phyloP scores from a whole-genome alignment of 2,329 filamentous ascomycete genomes.

The Hypoxylon sp. region DNA sequence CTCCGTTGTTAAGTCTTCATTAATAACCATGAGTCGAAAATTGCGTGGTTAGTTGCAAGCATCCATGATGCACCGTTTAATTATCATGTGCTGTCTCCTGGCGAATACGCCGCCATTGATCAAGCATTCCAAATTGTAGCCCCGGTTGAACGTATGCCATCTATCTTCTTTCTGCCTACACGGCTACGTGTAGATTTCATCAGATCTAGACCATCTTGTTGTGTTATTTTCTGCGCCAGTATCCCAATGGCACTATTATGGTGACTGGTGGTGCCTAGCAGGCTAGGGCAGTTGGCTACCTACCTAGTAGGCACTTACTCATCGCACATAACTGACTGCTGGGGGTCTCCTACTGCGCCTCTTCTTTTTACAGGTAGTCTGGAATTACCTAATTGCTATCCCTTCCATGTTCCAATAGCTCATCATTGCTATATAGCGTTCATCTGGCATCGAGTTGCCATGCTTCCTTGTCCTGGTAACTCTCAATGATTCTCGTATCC shows the following conservation, averaged over 20 bases:
- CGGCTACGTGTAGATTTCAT: background rate
- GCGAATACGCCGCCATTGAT: slow-evolving; percentile 20
- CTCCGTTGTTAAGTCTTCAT: slow-evolving; percentile 15
- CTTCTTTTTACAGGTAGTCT: slow-evolving; percentile 21
- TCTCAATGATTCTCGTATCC: background rate
- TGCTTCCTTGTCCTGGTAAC: slow-evolving; percentile 3
- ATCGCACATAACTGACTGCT: slow-evolving; percentile 7
- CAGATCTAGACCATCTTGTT: background rate
- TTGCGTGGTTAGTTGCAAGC: slow-evolving; percentile 24
- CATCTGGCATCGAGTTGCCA: slow-evolving; percentile 3
- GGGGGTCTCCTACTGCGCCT: slow-evolving; percentile 9
- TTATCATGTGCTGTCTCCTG: slow-evolving; percentile 24
- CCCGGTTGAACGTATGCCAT: slow-evolving; percentile 22
- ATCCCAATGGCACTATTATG: background rate
- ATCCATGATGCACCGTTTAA: slow-evolving; percentile 13
- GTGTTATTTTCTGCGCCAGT: slow-evolving; percentile 7
- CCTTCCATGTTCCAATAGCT: background rate
- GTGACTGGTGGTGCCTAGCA: slow-evolving; percentile 1
- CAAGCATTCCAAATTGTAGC: slow-evolving; percentile 5
- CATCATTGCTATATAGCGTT: slow-evolving; percentile 5
- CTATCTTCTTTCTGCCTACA: slow-evolving; percentile 14
- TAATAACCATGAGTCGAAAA: background rate
- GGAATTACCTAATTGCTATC: slow-evolving; percentile 6
- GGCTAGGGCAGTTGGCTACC: background rate
- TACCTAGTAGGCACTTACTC: slow-evolving; percentile 3